Conservation (phyloP, 192 early-diverging fungal genomes). For the Rhizoclosmatium sp. region DNA sequence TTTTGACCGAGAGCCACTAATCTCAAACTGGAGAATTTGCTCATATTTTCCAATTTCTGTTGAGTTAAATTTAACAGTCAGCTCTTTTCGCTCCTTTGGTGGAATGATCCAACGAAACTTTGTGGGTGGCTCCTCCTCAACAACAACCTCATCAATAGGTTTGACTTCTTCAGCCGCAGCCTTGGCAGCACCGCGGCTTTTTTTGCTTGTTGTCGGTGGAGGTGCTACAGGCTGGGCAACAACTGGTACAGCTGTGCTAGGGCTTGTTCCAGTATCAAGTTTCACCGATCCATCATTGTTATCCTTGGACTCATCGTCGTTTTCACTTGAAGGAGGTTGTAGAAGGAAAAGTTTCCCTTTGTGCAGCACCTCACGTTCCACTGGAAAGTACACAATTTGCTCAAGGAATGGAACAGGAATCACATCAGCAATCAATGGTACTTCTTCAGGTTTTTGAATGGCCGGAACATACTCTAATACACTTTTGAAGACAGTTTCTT, state of each 20-base stretch:
- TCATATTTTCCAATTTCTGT: slow-evolving; percentile 62
- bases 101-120: slow-evolving; percentile 60
- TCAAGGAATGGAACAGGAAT: slow-evolving; percentile 49
- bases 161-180: slow-evolving; percentile 47
- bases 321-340: slow-evolving; percentile 34
- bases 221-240: background rate
- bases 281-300: background rate
- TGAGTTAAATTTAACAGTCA: slow-evolving; percentile 58
- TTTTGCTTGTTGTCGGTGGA: slow-evolving; percentile 18
- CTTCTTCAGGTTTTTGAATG: slow-evolving; percentile 38
- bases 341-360: slow-evolving; percentile 44
- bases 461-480: slow-evolving; percentile 53
- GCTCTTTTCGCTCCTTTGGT: slow-evolving; percentile 58
- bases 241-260: slow-evolving; percentile 3
- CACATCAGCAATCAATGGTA: slow-evolving; percentile 17
- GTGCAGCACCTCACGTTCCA: slow-evolving; percentile 42
- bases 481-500: slow-evolving; percentile 51
- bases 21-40: slow-evolving; percentile 57
- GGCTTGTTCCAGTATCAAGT: background rate
- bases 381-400: slow-evolving; percentile 52
- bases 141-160: slow-evolving; percentile 50
- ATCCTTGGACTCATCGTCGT: slow-evolving; percentile 46
- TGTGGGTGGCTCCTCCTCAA: slow-evolving; percentile 50
- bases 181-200: slow-evolving; percentile 35
- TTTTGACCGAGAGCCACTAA: slow-evolving; percentile 49